A percentile compares a stretch with the other conserved stretches of the same genome.
Evolutionary conservation across 345 rosid species (phyloP).

Genomic region (Populus davidiana): DNA sequence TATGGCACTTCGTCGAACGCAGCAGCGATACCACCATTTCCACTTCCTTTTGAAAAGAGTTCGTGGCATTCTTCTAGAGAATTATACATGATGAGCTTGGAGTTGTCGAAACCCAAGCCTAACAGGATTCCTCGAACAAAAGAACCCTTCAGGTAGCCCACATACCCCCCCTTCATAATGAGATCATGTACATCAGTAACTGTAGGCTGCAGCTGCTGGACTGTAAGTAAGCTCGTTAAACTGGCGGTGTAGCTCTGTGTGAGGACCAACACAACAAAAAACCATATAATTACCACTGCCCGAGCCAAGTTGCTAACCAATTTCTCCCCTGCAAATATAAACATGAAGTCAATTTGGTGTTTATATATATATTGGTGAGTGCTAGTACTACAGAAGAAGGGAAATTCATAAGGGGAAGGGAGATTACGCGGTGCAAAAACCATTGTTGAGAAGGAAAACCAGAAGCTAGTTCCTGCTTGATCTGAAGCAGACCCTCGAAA

Average conservation of each 20-base stretch:
- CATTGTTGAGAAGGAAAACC: constrained; percentile 79
- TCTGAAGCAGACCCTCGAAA: constrained; percentile 48
- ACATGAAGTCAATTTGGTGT: not conserved
- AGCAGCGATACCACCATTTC: constrained; percentile 26
- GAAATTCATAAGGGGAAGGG: not conserved
- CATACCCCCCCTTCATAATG: constrained; percentile 27
- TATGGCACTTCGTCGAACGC: constrained; percentile 46
- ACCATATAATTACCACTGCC: constrained; percentile 54
- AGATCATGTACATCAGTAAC: constrained; percentile 38
- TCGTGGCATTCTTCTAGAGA: constrained; percentile 25
- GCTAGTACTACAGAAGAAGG: not conserved
- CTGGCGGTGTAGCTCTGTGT: constrained; percentile 76
- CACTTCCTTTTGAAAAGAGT: constrained; percentile 12
- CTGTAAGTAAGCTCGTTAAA: constrained; percentile 54
- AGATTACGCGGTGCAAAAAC: constrained; percentile 43
- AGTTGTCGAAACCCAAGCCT: constrained; percentile 13
- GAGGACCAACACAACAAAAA: constrained; percentile 60
- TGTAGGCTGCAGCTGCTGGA: constrained; percentile 51
- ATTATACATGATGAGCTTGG: constrained; percentile 14
- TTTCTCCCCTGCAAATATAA: constrained; percentile 48
- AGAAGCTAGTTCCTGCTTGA: constrained; percentile 53
- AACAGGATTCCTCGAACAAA: constrained; percentile 36
- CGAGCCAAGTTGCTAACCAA: constrained; percentile 49
- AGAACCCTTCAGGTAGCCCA: constrained; percentile 46
- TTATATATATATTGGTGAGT: not conserved